Conservation (phyloP, 176 grass and related monocot species). For the Rhipidocladum racemiflorum region DNA sequence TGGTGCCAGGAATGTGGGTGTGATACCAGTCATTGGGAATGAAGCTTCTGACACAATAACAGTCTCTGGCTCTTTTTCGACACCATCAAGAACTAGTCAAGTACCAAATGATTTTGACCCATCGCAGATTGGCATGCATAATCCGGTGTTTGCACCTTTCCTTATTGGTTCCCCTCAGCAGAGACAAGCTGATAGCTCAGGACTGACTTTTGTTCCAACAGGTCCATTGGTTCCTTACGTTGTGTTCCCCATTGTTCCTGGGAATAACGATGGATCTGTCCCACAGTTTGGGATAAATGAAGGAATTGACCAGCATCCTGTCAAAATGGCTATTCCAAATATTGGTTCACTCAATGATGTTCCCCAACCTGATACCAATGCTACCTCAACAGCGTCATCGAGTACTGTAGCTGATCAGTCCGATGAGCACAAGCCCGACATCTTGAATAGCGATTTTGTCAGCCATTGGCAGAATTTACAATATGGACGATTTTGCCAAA, state of each 20-base stretch:
- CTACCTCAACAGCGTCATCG: conserved; percentile 41
- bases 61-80: conserved; percentile 22
- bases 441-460: conserved; percentile 70
- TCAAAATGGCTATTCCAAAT: conserved; percentile 43
- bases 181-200: conserved; percentile 61
- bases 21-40: conserved; percentile 42
- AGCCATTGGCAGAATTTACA: conserved; percentile 67
- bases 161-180: conserved; percentile 63
- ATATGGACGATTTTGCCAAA: conserved; percentile 76
- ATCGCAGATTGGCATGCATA: conserved; percentile 40
- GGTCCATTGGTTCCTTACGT: conserved; percentile 67
- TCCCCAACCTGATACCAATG: conserved; percentile 40
- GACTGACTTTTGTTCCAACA: conserved; percentile 61
- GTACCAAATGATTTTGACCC: conserved; percentile 53
- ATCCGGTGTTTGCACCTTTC: conserved; percentile 63
- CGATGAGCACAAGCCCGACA: conserved; percentile 66
- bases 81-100: conserved; percentile 44
- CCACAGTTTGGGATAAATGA: conserved; percentile 60
- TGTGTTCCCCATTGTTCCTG: conserved; percentile 44
- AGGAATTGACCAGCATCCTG: conserved; percentile 45
- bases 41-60: conserved; percentile 56
- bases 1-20: conserved; percentile 35
- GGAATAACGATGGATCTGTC: conserved; percentile 44
- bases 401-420: conserved; percentile 43
- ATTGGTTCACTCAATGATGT: conserved; percentile 45